Conservation (phyloP, 768 basidiomycete genomes). For the Tulasnella sp. region DNA sequence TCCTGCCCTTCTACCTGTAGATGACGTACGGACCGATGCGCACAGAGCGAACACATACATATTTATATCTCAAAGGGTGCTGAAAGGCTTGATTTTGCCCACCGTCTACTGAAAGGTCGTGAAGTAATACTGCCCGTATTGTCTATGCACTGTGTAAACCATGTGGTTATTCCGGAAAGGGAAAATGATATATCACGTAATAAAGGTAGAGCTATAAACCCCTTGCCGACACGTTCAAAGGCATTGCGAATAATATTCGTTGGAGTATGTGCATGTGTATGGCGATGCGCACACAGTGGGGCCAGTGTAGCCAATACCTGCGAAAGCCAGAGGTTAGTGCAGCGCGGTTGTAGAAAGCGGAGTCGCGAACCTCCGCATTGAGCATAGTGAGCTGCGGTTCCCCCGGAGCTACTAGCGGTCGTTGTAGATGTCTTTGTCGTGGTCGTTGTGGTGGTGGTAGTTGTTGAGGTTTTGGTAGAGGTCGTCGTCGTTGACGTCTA, state of each 20-base stretch:
- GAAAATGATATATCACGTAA: not conserved
- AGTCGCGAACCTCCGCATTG: slow-evolving; percentile 12
- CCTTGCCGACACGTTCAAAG: not conserved
- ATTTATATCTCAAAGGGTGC: not conserved
- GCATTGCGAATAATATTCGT: slow-evolving; percentile 9
- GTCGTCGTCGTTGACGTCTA: not conserved
- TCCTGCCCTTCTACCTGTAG: too few relatives aligned
- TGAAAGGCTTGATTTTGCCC: not conserved
- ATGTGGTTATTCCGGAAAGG: not conserved
- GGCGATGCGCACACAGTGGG: slow-evolving; percentile 19
- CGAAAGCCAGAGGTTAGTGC: not conserved
- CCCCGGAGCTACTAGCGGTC: not conserved
- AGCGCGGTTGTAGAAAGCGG: too few relatives aligned
- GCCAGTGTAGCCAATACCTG: slow-evolving; percentile 5
- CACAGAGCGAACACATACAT: not conserved
- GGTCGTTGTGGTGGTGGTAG: not conserved
- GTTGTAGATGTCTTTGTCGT: not conserved
- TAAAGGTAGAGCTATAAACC: not conserved
- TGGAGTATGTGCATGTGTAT: slow-evolving; percentile 9
- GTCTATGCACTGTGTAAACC: not conserved
- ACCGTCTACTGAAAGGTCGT: not conserved
- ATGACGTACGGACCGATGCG: too few relatives aligned
- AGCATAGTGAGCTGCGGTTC: not conserved
- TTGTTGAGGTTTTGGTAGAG: not conserved
- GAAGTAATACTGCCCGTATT: not conserved